Evolutionary conservation across 257 asterid genomes (phyloP).

Genomic region (Vinca minor): DNA sequence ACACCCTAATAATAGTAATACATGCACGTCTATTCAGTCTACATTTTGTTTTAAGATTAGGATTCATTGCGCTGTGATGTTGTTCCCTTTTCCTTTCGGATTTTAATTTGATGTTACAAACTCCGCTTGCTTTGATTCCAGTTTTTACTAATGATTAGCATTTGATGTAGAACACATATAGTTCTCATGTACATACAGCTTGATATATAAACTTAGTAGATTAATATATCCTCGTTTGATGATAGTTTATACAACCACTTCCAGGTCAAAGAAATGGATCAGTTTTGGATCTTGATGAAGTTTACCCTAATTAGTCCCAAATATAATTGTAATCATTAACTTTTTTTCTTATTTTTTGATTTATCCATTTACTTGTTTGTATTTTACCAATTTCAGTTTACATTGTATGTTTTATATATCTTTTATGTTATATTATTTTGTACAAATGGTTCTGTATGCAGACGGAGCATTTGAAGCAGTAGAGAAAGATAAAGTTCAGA

Average conservation of each 20-base stretch:
- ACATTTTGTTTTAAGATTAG: no score
- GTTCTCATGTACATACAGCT: neutral
- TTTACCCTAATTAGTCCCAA: neutral
- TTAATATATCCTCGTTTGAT: neutral
- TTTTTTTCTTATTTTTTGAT: neutral
- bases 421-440: no score
- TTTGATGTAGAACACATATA: no score
- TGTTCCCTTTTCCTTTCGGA: no score
- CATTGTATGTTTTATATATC: neutral
- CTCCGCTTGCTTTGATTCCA: no score
- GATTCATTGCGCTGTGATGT: no score
- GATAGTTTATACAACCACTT: neutral
- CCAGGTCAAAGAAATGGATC: neutral
- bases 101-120: no score
- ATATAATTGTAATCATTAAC: neutral
- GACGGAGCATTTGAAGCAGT: slow-evolving; percentile 2
- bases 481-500: slow-evolving; percentile 8
- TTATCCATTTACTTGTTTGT: neutral
- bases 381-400: neutral
- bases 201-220: neutral
- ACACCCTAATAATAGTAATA: neutral
- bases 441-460: neutral
- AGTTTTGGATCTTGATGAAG: neutral
- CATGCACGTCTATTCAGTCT: neutral
- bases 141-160: neutral